Evolutionary conservation across 352 stramenopile genomes (phyloP).

Genomic region (Saprolegnia diclina): DNA sequence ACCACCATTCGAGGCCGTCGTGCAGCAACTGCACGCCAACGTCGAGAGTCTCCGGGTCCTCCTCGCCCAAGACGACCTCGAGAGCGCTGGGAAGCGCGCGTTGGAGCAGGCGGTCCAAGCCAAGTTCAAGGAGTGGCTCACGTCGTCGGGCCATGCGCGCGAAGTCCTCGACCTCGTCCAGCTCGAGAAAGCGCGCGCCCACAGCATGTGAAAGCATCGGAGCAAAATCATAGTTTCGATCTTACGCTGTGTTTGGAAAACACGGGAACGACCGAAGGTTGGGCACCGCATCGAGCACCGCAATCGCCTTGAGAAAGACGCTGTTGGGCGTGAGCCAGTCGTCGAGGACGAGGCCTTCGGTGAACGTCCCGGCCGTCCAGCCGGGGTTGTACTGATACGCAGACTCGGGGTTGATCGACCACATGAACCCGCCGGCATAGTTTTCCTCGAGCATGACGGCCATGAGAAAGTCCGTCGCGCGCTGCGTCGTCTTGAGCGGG

Average conservation of each 20-base stretch:
- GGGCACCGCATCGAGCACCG: conserved; percentile 43
- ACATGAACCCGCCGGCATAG: conserved; percentile 71
- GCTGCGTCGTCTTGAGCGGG: conserved; percentile 48
- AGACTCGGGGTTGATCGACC: conserved; percentile 69
- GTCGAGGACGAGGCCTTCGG: conserved; percentile 54
- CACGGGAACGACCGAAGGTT: conserved; percentile 67
- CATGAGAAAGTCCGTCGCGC: conserved; percentile 62
- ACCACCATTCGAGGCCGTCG: conserved; percentile 51
- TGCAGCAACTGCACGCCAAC: conserved; percentile 65
- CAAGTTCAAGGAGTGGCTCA: conserved; percentile 86
- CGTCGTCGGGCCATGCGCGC: conserved; percentile 73
- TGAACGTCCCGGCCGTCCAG: conserved; percentile 52
- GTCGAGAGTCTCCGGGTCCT: conserved; percentile 66
- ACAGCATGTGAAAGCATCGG: background rate
- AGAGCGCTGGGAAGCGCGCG: conserved; percentile 64
- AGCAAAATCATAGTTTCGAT: background rate
- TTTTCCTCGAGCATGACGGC: conserved; percentile 46
- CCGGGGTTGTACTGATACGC: conserved; percentile 70
- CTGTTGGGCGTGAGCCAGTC: conserved; percentile 69
- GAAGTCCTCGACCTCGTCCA: conserved; percentile 87
- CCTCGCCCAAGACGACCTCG: conserved; percentile 75
- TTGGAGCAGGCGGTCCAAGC: conserved; percentile 80
- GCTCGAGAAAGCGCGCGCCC: conserved; percentile 37
- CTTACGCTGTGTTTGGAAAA: conserved; percentile 27
- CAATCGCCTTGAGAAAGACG: conserved; percentile 55